These are phyloP conservation scores for Leccinum rimulosum DNA, from an alignment of 768 basidiomycete genomes.

Conservation along the genomic window DNA sequence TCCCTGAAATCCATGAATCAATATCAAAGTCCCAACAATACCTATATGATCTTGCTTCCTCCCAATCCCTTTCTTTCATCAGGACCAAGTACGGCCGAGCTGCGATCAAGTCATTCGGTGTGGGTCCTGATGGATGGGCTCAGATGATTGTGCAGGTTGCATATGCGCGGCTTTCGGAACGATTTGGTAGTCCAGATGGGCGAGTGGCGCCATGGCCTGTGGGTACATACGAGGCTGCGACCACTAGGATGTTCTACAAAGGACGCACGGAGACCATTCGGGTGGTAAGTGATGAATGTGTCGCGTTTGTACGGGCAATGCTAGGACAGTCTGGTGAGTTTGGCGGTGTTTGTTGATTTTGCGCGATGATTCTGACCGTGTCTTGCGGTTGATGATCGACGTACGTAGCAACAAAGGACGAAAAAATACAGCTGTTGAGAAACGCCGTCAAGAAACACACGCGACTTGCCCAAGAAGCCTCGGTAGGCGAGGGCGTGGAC, in stretches of 20 bases:
- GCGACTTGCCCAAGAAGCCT: constrained; percentile 60
- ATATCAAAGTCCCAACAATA: constrained; percentile 56
- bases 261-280: constrained; percentile 95
- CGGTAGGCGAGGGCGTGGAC: constrained; percentile 75
- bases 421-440: constrained; percentile 52
- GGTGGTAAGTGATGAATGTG: constrained; percentile 72
- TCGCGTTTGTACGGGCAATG: constrained; percentile 78
- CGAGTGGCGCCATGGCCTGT: constrained; percentile 48
- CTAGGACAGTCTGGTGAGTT: constrained; percentile 43
- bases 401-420: constrained; percentile 30
- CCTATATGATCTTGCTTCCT: constrained; percentile 54
- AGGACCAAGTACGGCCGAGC: constrained; percentile 81
- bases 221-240: constrained; percentile 92
- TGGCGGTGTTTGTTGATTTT: not conserved
- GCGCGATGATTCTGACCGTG: not conserved
- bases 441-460: constrained; percentile 65
- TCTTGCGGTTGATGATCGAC: not conserved
- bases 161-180: constrained; percentile 65
- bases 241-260: constrained; percentile 83
- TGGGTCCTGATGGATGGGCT: constrained; percentile 94
- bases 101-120: constrained; percentile 79
- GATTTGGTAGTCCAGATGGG: constrained; percentile 15
- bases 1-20: constrained; percentile 35
- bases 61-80: constrained; percentile 61
- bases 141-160: constrained; percentile 92